These are phyloP conservation scores for Cladophialophora exuberans DNA, from an alignment of 2,329 filamentous ascomycete species.

Conservation along the genomic window DNA sequence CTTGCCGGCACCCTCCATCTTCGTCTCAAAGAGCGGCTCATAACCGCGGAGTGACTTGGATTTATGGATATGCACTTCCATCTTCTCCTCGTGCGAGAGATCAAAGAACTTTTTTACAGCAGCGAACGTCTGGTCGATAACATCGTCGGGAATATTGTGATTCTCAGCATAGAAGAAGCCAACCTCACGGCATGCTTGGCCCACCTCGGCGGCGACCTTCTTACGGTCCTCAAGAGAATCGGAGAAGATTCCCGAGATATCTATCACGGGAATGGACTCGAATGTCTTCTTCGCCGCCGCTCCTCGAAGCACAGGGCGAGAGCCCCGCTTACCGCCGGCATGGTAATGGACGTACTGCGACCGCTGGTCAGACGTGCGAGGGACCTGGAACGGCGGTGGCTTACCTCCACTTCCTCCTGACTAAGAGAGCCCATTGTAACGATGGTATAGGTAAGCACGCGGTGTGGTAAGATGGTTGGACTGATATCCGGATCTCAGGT, in stretches of 20 bases:
- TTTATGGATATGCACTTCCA: slow-evolving; percentile 48
- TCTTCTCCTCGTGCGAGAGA: slow-evolving; percentile 49
- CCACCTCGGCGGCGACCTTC: slow-evolving; percentile 45
- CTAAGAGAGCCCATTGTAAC: slow-evolving; percentile 8
- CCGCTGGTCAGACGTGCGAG: background rate
- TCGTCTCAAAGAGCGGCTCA: slow-evolving; percentile 9
- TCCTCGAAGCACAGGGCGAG: slow-evolving; percentile 6
- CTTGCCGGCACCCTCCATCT: slow-evolving; percentile 11
- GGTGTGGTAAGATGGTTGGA: background rate
- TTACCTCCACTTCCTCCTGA: slow-evolving; percentile 8
- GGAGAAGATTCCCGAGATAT: slow-evolving; percentile 47
- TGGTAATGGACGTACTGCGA: slow-evolving; percentile 10
- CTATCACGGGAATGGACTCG: slow-evolving; percentile 47
- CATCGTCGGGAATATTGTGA: background rate
- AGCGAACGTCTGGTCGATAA: slow-evolving; percentile 37
- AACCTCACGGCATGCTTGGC: slow-evolving; percentile 42
- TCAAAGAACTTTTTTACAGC: slow-evolving; percentile 50
- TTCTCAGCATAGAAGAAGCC: slow-evolving; percentile 44
- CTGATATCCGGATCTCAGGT: background rate
- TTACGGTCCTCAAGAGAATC: slow-evolving; percentile 40
- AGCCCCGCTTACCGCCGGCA: slow-evolving; percentile 6
- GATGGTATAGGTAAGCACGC: background rate
- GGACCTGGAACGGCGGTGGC: background rate
- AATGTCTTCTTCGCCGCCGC: slow-evolving; percentile 12
- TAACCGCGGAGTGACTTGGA: slow-evolving; percentile 10